A percentile compares a stretch with the other conserved stretches of the same genome.
These are phyloP conservation scores for Echinosophora koreensis DNA, from an alignment of 306 rosid genomes.

Conservation along the genomic window DNA sequence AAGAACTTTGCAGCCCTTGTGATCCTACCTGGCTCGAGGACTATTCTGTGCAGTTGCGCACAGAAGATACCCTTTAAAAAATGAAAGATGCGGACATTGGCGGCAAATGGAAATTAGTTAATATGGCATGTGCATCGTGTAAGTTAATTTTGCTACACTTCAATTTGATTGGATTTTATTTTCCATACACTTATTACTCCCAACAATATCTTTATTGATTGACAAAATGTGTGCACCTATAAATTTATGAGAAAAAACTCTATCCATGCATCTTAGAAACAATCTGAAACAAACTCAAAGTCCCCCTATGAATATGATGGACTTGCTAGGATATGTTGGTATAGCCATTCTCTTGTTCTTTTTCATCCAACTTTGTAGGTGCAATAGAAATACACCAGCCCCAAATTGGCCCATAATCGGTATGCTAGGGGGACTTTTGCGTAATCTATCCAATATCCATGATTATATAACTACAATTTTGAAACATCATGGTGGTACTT, in stretches of 20 bases:
- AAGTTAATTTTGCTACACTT: too few relatives aligned
- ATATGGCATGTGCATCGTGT: too few relatives aligned
- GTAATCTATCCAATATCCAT: slow-evolving; percentile 25
- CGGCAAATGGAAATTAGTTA: too few relatives aligned
- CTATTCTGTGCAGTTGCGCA: too few relatives aligned
- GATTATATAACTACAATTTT: slow-evolving; percentile 14
- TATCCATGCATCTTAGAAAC: background rate
- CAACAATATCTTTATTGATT: background rate
- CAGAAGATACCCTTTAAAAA: too few relatives aligned
- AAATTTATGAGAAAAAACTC: background rate
- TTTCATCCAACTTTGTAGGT: slow-evolving; percentile 5
- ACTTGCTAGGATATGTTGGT: background rate
- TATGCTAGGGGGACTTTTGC: slow-evolving; percentile 29
- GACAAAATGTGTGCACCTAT: background rate
- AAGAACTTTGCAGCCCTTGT: too few relatives aligned
- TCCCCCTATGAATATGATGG: background rate
- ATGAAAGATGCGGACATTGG: too few relatives aligned
- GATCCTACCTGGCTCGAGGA: too few relatives aligned
- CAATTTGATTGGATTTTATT: too few relatives aligned
- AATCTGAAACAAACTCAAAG: background rate
- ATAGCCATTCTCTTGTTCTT: slow-evolving; percentile 12
- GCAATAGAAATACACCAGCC: background rate
- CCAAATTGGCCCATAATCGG: slow-evolving; percentile 48
- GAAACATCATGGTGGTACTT: slow-evolving; percentile 41
- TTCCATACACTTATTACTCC: background rate